phyloP scores from a whole-genome alignment of 768 basidiomycete genomes.

The Mycena haematopus region DNA sequence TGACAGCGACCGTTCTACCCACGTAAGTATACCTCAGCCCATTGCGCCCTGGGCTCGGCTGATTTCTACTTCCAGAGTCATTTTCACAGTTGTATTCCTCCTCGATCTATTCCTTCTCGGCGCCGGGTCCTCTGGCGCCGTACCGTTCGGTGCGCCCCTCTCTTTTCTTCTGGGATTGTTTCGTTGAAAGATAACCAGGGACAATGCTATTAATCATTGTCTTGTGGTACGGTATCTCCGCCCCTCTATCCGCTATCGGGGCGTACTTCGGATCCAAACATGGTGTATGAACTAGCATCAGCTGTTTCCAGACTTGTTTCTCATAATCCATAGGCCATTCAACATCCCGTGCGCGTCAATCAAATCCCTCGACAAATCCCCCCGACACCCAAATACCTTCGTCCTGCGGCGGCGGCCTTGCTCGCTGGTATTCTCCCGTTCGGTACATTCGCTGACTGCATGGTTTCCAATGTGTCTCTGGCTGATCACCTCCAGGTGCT shows the following conservation, averaged over 20 bases:
- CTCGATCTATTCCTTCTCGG: conserved; percentile 88
- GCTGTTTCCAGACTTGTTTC: conserved; percentile 2
- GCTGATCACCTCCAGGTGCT: conserved; percentile 61
- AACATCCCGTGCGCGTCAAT: conserved; percentile 89
- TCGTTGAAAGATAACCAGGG: conserved; percentile 44
- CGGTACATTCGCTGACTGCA: conserved; percentile 50
- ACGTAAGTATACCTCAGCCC: conserved; percentile 57
- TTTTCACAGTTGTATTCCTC: conserved; percentile 88
- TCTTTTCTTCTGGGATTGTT: background rate
- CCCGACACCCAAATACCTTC: conserved; percentile 82
- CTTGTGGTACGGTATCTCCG: conserved; percentile 94
- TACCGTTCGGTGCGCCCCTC: conserved; percentile 78
- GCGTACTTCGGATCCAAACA: conserved; percentile 87
- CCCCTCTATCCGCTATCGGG: conserved; percentile 86
- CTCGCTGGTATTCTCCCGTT: conserved; percentile 94
- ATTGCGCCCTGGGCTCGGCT: background rate
- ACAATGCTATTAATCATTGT: conserved; percentile 86
- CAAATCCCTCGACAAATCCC: conserved; percentile 97
- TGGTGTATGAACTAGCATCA: conserved; percentile 60
- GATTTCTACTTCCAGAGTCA: conserved; percentile 52
- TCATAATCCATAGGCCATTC: conserved; percentile 56
- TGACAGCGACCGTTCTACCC: conserved; percentile 89
- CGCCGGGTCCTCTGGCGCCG: conserved; percentile 91
- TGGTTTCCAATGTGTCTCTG: background rate
- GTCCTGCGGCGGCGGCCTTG: conserved; percentile 75